Evolutionary conservation across 257 asterid genomes (phyloP), one percentile per base, ranked within the genome.

Genomic region (Perilla frutescens): DNA sequence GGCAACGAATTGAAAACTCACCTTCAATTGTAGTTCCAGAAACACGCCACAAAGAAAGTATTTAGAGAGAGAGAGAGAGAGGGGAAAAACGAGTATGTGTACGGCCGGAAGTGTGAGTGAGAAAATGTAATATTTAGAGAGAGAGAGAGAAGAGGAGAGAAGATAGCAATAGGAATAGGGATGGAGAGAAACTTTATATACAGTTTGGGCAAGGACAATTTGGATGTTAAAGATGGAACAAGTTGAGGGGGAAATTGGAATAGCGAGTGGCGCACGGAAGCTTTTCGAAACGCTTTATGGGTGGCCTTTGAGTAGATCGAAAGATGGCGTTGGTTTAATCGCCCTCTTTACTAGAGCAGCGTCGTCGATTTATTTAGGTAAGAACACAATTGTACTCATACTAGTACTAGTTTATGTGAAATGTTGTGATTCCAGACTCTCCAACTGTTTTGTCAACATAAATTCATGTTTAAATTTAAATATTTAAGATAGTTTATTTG

Each of bases 161-260:
- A 70, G 67, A 20, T 20, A 20, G 26, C 26, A 20, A 20, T 20
- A 20, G 26, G 26, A 20, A 20, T n/a, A n/a, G n/a, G n/a, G n/a
- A n/a, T n/a, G n/a, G n/a, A n/a, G n/a, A n/a, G n/a, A n/a, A n/a
- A 29, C 7, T 43, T 63, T 84, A 82, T 82, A 82, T 84, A 84
- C 79, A 78, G 89, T 81, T 82, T 69, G 85, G 76, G 80, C 6
- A 59, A 56, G 70, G 77, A 79, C 50, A 68, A 37, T 37, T 47
- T 43, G 43, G 66, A 40, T 47, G 80, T 48, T 55, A 69, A 79
- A 60, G 63, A 26, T 73, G 53, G 73, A 79, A 55, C 76, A 61
- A 65, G 58, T 73, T 66, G 11, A 32, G 44, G 45, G 59, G 2
- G 31, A 62, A 74, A 66, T 58, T 43, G 69, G 37, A 39, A 14